Evolutionary conservation across 164 flowering plant species (phyloP).

Genomic region (Magnolia sinica): DNA sequence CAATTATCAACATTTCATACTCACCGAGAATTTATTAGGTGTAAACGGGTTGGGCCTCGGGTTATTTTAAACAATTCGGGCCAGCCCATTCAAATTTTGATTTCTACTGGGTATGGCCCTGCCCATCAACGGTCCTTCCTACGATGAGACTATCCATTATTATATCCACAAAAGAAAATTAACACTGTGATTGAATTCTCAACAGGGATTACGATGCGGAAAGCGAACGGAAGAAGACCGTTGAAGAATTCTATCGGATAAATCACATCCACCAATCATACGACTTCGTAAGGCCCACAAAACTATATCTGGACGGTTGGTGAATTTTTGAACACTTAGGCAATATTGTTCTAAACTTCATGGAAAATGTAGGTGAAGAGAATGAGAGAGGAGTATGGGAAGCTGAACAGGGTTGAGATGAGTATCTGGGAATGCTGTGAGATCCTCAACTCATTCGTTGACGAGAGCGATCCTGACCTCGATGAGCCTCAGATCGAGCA

Average conservation of each 20-base stretch:
- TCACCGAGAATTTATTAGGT: no score
- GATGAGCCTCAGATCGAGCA: constrained; percentile 51
- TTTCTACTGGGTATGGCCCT: no score
- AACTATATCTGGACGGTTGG: neutral
- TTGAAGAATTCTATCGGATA: constrained; percentile 33
- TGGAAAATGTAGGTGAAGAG: constrained; percentile 21
- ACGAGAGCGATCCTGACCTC: constrained; percentile 46
- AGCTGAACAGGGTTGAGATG: constrained; percentile 33
- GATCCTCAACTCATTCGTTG: constrained; percentile 39
- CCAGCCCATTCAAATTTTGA: no score
- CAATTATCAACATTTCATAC: no score
- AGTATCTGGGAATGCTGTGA: constrained; percentile 51
- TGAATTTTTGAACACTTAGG: neutral
- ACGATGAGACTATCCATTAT: no score
- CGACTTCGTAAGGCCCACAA: constrained; percentile 27
- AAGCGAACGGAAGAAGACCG: constrained; percentile 27
- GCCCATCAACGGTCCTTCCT: no score
- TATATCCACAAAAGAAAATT: neutral
- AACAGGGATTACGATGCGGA: constrained; percentile 37
- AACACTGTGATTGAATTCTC: neutral
- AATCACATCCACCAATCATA: constrained; percentile 35
- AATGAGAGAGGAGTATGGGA: constrained; percentile 36
- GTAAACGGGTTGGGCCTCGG: no score
- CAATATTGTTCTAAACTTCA: neutral
- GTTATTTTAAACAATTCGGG: no score